A percentile compares a stretch with the other conserved stretches of the same genome.
Conservation (phyloP, 306 rosid genomes). For the Coriaria nepalensis region DNA sequence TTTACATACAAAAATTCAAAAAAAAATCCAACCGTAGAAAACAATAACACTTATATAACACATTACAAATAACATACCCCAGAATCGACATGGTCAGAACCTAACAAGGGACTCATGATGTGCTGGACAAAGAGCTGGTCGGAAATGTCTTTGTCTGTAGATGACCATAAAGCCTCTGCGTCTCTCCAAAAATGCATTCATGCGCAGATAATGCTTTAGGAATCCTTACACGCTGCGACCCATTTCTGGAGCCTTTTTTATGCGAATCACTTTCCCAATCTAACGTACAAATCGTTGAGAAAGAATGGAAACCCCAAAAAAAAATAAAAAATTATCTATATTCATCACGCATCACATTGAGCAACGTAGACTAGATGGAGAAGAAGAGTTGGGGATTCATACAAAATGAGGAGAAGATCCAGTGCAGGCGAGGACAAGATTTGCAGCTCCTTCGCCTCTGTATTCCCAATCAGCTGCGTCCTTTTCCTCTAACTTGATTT, state of each 20-base stretch:
- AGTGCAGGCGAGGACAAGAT: constrained; percentile 59
- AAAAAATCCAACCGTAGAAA: too few relatives aligned
- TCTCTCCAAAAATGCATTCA: constrained; percentile 66
- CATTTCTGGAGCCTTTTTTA: constrained; percentile 49
- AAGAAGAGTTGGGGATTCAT: constrained; percentile 6
- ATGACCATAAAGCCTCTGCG: constrained; percentile 27
- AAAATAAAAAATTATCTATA: too few relatives aligned
- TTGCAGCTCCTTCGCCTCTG: constrained; percentile 96
- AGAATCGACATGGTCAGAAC: constrained; percentile 57
- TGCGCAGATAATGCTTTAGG: constrained; percentile 38
- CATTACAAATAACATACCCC: constrained; percentile 35
- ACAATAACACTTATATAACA: too few relatives aligned
- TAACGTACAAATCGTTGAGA: not conserved
- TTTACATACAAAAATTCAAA: constrained; percentile 8
- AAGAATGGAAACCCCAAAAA: too few relatives aligned
- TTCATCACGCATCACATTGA: too few relatives aligned
- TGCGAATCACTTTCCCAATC: constrained; percentile 81
- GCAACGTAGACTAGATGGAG: too few relatives aligned
- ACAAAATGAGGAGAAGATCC: constrained; percentile 63
- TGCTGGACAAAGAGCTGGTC: constrained; percentile 37
- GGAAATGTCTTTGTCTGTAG: constrained; percentile 41
- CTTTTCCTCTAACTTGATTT: constrained; percentile 23
- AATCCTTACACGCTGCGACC: constrained; percentile 13
- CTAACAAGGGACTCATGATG: constrained; percentile 71
- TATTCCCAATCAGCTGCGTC: constrained; percentile 68